phyloP scores from a whole-genome alignment of 345 rosid species.

The Aurinia saxatilis region DNA sequence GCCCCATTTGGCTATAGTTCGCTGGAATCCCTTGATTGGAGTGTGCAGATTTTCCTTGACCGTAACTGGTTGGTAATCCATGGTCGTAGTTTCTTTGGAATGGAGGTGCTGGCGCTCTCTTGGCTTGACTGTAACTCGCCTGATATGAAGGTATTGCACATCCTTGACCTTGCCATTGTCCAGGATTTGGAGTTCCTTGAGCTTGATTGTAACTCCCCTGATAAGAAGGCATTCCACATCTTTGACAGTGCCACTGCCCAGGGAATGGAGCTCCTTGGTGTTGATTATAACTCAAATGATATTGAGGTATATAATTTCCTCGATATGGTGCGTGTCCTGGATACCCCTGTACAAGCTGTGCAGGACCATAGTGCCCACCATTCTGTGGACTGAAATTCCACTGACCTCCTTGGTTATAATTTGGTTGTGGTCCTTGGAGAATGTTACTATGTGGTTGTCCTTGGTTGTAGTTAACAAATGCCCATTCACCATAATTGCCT shows the following conservation, averaged over 20 bases:
- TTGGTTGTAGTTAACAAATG: slow-evolving; percentile 30
- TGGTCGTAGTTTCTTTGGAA: slow-evolving; percentile 26
- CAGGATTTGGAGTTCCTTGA: slow-evolving; percentile 5
- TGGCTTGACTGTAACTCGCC: slow-evolving; percentile 39
- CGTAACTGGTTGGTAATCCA: slow-evolving; percentile 26
- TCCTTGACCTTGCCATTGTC: slow-evolving; percentile 27
- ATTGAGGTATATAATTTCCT: slow-evolving; percentile 15
- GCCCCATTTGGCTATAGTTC: slow-evolving; percentile 24
- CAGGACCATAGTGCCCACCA: slow-evolving; percentile 3
- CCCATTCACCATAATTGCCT: slow-evolving; percentile 30
- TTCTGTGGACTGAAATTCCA: slow-evolving; percentile 24
- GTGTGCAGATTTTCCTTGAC: slow-evolving; percentile 28
- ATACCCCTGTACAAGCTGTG: slow-evolving; percentile 16
- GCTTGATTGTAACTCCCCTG: slow-evolving; percentile 28
- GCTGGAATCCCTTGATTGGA: slow-evolving; percentile 24
- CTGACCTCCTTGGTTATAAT: slow-evolving; percentile 29
- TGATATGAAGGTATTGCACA: slow-evolving; percentile 24
- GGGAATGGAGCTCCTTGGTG: slow-evolving; percentile 4
- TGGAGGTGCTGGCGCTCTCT: slow-evolving; percentile 27
- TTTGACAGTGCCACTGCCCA: slow-evolving; percentile 28
- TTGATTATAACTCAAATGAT: slow-evolving; percentile 17
- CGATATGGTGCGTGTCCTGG: not conserved
- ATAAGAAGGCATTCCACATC: slow-evolving; percentile 23
- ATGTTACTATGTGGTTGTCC: slow-evolving; percentile 17
- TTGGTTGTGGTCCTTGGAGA: slow-evolving; percentile 26